These are phyloP conservation scores for Tylopilus rubrobrunneus DNA, from an alignment of 768 basidiomycete species.

Conservation along the genomic window DNA sequence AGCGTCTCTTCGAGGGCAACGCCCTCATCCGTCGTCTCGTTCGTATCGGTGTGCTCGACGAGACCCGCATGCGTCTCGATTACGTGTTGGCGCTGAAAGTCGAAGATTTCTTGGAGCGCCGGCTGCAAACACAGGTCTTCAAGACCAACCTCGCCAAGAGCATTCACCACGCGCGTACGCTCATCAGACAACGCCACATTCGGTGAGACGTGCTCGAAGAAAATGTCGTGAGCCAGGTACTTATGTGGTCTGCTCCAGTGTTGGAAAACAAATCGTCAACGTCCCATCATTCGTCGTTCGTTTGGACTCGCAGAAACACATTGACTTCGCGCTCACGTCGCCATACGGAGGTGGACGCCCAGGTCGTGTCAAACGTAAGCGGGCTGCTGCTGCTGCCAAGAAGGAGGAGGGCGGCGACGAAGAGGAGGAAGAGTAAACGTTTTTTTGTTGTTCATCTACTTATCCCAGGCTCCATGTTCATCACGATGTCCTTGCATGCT, in stretches of 20 bases:
- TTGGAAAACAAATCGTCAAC: conserved; percentile 99
- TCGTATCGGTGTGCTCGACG: conserved; percentile 99
- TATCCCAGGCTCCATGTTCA: conserved; percentile 27
- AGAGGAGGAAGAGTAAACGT: conserved; percentile 79
- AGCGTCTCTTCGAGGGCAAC: conserved; percentile 99
- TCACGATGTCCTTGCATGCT: conserved; percentile 30
- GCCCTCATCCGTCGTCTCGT: conserved; percentile 95
- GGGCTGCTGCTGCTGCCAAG: conserved; percentile 87
- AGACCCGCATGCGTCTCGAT: conserved; percentile 98
- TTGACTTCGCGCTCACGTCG: conserved; percentile 96
- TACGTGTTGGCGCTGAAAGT: conserved; percentile 99
- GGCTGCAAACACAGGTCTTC: conserved; percentile 99
- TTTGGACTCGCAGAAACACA: conserved; percentile 99
- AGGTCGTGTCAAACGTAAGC: conserved; percentile 99
- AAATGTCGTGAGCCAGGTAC: not conserved
- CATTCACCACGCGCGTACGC: conserved; percentile 97
- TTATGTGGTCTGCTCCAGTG: conserved; percentile 42
- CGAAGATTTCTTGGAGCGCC: conserved; percentile 99
- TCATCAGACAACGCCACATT: conserved; percentile 98
- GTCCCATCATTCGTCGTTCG: conserved; percentile 98
- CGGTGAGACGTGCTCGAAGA: conserved; percentile 51
- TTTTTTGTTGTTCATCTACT: conserved; percentile 18
- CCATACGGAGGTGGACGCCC: conserved; percentile 93
- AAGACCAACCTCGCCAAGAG: conserved; percentile 97
- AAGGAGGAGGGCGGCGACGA: conserved; percentile 87